Evolutionary conservation across 345 rosid genomes (phyloP), one percentile per base, ranked within the genome.

Genomic region (Citropsis articulata): DNA sequence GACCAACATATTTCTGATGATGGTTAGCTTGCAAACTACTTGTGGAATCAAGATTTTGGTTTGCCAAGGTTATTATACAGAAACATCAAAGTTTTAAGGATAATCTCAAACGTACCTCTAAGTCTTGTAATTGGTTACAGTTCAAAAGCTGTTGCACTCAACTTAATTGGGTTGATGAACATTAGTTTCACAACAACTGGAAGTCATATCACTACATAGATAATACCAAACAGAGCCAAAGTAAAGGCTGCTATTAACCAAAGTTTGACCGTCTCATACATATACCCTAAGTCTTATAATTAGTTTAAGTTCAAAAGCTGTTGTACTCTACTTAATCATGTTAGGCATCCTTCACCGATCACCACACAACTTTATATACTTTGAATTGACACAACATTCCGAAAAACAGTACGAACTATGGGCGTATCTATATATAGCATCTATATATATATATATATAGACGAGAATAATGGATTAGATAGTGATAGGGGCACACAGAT

Each of bases 401-500:
- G 35, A 28, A 63, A 63, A 63, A 16, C 19, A 12, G 50, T 45
- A 45, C 50, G 61, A 77, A 66, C 57, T 30, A 31, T 61, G 69
- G 78, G 27, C 40, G 50, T 27, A 77, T 59, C 45, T 53, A 53
- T 1, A 42, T 18, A 50, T 2, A 16, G 0, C 2, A 1, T 12
- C 73, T 83, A 85, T 2, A 9, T 1, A 16, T 13, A 59, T 22
- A 67, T 40, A 28, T 72, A 38, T 38, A 24, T 60, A 42, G 50
- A 42, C 13, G 50, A 13, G 68, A 68, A 48, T 67, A 74, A 61
- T 33, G 50, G 9, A 14, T 69, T n/a, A 81, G 81, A 75, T 38
- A 77, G 81, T 75, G 83, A 83, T 45, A 35, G 77, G 71, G 73
- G 83, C 85, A 78, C 85, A 87, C 84, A 50, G 79, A 87, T 80